phyloP scores from a whole-genome alignment of 306 rosid genomes.

The Vachellia collinsii region DNA sequence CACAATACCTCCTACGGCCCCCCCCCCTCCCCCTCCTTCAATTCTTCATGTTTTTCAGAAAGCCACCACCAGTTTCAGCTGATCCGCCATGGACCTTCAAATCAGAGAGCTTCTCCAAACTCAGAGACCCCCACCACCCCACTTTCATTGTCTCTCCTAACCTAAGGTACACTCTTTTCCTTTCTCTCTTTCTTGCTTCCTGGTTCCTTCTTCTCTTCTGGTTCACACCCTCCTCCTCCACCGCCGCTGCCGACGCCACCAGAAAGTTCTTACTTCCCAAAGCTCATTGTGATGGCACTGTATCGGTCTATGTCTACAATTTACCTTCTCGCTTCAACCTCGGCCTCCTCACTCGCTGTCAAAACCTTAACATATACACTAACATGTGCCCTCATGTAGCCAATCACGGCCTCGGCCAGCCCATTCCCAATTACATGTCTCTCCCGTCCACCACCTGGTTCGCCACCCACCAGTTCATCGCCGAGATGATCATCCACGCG shows the following conservation, averaged over 20 bases:
- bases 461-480: slow-evolving; percentile 83
- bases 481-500: slow-evolving; percentile 85
- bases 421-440: slow-evolving; percentile 29
- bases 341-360: slow-evolving; percentile 59
- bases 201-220: slow-evolving; percentile 50
- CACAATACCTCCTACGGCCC: too few species aligned
- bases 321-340: slow-evolving; percentile 73
- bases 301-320: slow-evolving; percentile 58
- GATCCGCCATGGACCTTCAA: slow-evolving; percentile 36
- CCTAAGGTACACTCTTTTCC: slow-evolving; percentile 31
- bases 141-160: not conserved
- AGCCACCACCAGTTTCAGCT: slow-evolving; percentile 44
- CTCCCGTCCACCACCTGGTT: slow-evolving; percentile 52
- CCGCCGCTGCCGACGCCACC: too few species aligned
- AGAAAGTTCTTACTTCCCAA: not conserved
- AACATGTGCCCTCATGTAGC: slow-evolving; percentile 90
- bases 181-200: slow-evolving; percentile 47
- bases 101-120: slow-evolving; percentile 40
- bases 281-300: slow-evolving; percentile 40
- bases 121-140: slow-evolving; percentile 34
- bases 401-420: slow-evolving; percentile 77
- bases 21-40: not conserved
- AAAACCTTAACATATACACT: slow-evolving; percentile 66
- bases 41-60: slow-evolving; percentile 54
- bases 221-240: slow-evolving; percentile 31